Evolutionary conservation across 805 yeast genomes (phyloP), one percentile per base, ranked within the genome.

Genomic region (Pichia deserticola): DNA sequence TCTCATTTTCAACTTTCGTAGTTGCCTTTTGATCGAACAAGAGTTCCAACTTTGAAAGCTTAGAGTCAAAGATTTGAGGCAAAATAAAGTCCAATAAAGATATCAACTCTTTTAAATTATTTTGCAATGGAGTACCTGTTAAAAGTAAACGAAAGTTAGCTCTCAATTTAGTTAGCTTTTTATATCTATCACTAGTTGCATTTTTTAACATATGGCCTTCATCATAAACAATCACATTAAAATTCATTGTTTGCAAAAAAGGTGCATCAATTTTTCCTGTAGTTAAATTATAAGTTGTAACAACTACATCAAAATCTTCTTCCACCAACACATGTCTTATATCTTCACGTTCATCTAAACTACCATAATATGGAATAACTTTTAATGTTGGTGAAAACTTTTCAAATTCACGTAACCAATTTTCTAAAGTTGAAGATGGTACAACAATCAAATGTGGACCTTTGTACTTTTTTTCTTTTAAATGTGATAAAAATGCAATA

Each of bases 161-260:
- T 51, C 75, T 77, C 47, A 93, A 71, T 59, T 80, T 80, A 95
- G 92, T 90, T 53, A 93, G 73, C 66, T 89, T 92, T 52, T 71
- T 74, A 64, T 92, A 93, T 57, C 99, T 76, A 60, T 92, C 98
- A 33, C 93, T 79, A 52, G 77, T 74, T 3, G 96, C 86, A 66
- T 93, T 93, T 64, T 93, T 93, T 57, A 93, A 74, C 87, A 93
- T 83, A 66, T 93, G 99, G 2, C 99, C 99, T 72, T 93, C 99
- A 66, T 93, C 99, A 62, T 88, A 93, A 1, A 93, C 92, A 53
- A 95, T 81, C 56, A 85, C 87, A 64, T 93, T 89, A 66, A 93
- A 93, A 27, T 78, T 74, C 59, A 83, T 80, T 54, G 78, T 75
- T 61, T 81, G 81, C 57, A 93, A 73, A 61, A 93, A 93, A 32